Evolutionary conservation across 768 basidiomycete species (phyloP).

Genomic region (Suillus brevipes): DNA sequence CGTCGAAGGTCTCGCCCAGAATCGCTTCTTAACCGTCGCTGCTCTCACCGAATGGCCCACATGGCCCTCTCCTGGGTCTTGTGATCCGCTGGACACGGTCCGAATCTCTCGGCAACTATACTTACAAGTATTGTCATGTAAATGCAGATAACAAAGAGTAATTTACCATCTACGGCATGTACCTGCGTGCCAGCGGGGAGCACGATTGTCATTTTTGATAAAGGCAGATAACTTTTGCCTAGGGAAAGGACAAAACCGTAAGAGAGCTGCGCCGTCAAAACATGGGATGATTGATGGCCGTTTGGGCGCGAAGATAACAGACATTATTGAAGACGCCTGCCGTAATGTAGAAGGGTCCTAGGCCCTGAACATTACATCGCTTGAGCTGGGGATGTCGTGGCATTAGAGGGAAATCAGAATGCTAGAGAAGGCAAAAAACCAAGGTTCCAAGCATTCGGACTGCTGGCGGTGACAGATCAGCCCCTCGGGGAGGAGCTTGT

Average conservation of each 20-base stretch:
- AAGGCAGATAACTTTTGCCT: background rate
- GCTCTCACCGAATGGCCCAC: conserved; percentile 6
- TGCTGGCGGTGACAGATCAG: conserved; percentile 17
- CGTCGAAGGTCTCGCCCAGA: conserved; percentile 19
- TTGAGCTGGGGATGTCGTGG: background rate
- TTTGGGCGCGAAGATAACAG: conserved; percentile 19
- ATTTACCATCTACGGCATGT: conserved; percentile 7
- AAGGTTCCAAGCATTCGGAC: background rate
- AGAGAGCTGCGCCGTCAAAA: background rate
- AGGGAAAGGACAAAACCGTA: background rate
- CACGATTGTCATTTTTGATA: background rate
- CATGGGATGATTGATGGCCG: background rate
- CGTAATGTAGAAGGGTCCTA: conserved; percentile 10
- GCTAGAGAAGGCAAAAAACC: background rate
- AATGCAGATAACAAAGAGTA: background rate
- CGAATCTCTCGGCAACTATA: conserved; percentile 13
- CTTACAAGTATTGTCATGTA: background rate
- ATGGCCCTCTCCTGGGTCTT: conserved; percentile 16
- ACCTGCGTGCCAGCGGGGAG: background rate
- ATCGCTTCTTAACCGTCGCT: conserved; percentile 27
- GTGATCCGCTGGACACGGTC: conserved; percentile 24
- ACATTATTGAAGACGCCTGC: conserved; percentile 4
- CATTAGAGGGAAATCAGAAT: background rate
- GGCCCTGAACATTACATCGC: background rate
- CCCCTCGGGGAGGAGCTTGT: conserved; percentile 18